Percentiles rank a stretch among this genome's conserved stretches.
Evolutionary conservation across 1,139 yeast genomes (phyloP).

Genomic region (Geotrichum restrictum): DNA sequence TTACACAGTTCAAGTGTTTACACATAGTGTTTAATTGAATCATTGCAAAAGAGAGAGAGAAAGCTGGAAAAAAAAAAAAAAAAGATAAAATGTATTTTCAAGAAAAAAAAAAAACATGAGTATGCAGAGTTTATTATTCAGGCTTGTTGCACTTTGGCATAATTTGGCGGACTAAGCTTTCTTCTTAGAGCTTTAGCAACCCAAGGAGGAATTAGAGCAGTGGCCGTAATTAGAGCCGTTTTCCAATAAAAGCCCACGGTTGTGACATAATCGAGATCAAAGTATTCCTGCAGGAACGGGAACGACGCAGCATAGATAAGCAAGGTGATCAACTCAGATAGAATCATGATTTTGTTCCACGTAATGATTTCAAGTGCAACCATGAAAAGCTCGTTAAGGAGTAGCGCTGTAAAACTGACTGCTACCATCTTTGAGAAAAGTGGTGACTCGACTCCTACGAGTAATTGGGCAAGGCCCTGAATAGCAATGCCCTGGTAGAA

Average conservation of each 20-base stretch:
- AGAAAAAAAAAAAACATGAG: background rate
- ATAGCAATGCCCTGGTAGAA: slow-evolving; percentile 78
- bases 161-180: slow-evolving; percentile 83
- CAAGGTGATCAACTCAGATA: slow-evolving; percentile 68
- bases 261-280: slow-evolving; percentile 61
- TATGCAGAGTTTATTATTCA: background rate
- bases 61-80: too few relatives aligned
- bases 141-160: slow-evolving; percentile 79
- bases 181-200: slow-evolving; percentile 68
- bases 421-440: slow-evolving; percentile 76
- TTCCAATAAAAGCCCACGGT: slow-evolving; percentile 67
- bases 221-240: slow-evolving; percentile 54
- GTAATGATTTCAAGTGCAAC: slow-evolving; percentile 87
- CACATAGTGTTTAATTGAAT: background rate
- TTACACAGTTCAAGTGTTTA: background rate
- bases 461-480: slow-evolving; percentile 73
- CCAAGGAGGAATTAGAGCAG: slow-evolving; percentile 90
- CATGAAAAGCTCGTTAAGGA: slow-evolving; percentile 86
- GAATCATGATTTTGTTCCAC: slow-evolving; percentile 78
- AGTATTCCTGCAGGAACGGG: slow-evolving; percentile 82
- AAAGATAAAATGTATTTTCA: background rate
- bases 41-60: too few relatives aligned
- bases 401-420: slow-evolving; percentile 71
- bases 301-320: slow-evolving; percentile 64
- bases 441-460: slow-evolving; percentile 56